phyloP scores from a whole-genome alignment of 805 yeast genomes.

The Komagataella mondaviorum region DNA sequence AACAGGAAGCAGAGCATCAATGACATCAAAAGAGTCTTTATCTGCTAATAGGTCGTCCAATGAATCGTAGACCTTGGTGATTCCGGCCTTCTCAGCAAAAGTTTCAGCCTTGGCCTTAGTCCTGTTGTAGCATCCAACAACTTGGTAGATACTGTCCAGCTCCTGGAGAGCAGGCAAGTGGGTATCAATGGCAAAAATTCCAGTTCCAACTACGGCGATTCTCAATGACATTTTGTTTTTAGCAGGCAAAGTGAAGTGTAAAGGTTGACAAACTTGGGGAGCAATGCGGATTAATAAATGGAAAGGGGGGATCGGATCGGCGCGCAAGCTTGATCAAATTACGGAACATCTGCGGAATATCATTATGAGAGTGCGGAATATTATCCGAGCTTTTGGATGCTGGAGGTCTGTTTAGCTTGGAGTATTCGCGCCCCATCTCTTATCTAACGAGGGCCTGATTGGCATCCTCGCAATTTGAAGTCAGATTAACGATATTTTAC shows the following conservation, averaged over 20 bases:
- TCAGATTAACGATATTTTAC: background rate
- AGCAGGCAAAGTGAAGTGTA: background rate
- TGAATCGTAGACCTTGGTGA: slow-evolving; percentile 41
- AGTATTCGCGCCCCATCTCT: background rate
- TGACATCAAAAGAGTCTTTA: slow-evolving; percentile 45
- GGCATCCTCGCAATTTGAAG: background rate
- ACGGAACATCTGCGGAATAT: background rate
- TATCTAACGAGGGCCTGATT: background rate
- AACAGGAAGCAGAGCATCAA: slow-evolving; percentile 86
- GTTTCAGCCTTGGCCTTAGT: slow-evolving; percentile 71
- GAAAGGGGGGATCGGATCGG: background rate
- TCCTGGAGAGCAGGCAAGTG: slow-evolving; percentile 66
- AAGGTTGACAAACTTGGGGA: background rate
- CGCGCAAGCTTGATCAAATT: background rate
- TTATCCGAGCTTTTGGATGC: background rate
- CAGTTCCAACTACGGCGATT: slow-evolving; percentile 67
- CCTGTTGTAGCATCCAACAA: slow-evolving; percentile 70
- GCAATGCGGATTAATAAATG: background rate
- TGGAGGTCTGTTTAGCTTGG: background rate
- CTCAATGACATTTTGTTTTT: slow-evolving; percentile 19
- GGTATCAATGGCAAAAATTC: slow-evolving; percentile 75
- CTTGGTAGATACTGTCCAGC: slow-evolving; percentile 34
- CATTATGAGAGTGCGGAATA: background rate
- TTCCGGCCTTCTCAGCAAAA: slow-evolving; percentile 55
- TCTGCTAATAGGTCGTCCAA: slow-evolving; percentile 57